Evolutionary conservation across 345 rosid genomes (phyloP), one percentile per base, ranked within the genome.

Genomic region (Streptanthus diversifolius): DNA sequence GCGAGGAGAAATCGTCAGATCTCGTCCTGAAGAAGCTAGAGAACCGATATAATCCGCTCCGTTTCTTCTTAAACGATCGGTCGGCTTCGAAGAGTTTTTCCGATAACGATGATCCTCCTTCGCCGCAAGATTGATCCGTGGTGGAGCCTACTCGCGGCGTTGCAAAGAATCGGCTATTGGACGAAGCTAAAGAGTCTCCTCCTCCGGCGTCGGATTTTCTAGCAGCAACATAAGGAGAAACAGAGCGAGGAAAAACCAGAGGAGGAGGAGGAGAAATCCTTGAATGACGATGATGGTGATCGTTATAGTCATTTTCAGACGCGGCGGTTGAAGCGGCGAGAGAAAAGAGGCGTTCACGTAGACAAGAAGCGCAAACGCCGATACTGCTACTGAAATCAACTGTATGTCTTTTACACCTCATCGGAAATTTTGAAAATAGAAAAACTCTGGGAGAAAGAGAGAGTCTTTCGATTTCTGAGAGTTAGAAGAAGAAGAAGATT

Each of bases 281-380:
- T 0, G 72, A 52, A 7, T 66, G 70, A 18, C 63, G 59, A 32
- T 70, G 54, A 2, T 18, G 14, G 12, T 43, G 72, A 4, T 63
- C 48, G 60, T 37, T 75, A 3, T 77, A 80, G 3, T 75, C 82
- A n/a, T 64, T 68, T 30, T 76, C 74, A 21, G 77, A 74, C 15
- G 76, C 83, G 30, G 81, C 71, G 71, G 83, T 88, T 6, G 88
- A 87, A 44, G 76, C 87, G 55, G 90, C 74, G 62, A 88, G 74
- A 0, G 57, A 68, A 8, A 75, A 11, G 21, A 95, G 91, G 19
- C 95, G 89, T 47, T 91, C 88, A 0, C 92, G 90, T 82, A 95
- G 99, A 72, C 98, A 95, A 36, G 99, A 76, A 66, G 98, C 86
- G 74, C 98, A 95, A 68, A 95, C 96, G 69, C 99, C 98, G 58